Evolutionary conservation across 2,329 filamentous ascomycete species (phyloP).

Genomic region (Cucurbitaria berberidis): DNA sequence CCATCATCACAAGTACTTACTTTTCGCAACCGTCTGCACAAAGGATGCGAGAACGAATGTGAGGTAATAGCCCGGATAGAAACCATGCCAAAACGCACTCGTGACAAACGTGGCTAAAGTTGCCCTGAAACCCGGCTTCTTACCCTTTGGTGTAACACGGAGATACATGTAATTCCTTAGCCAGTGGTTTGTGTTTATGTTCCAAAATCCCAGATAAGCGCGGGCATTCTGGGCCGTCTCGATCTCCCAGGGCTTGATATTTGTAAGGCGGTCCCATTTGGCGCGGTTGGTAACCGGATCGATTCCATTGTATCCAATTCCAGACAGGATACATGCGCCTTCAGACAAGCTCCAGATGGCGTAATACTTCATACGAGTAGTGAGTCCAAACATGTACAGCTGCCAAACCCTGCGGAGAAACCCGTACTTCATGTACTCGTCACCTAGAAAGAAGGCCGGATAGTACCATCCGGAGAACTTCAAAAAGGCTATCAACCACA

Average conservation of each 20-base stretch:
- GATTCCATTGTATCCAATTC: conserved; percentile 92
- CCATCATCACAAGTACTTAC: conserved; percentile 60
- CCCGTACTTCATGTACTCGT: conserved; percentile 69
- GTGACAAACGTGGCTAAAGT: conserved; percentile 93
- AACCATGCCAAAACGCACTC: conserved; percentile 97
- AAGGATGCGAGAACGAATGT: conserved; percentile 89
- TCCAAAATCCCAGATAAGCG: conserved; percentile 90
- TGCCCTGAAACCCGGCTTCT: conserved; percentile 94
- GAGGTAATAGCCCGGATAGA: conserved; percentile 95
- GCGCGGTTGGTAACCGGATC: conserved; percentile 84
- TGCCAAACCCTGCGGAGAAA: conserved; percentile 77
- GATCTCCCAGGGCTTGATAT: conserved; percentile 84
- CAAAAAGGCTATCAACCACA: conserved; percentile 82
- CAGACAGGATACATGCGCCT: conserved; percentile 90
- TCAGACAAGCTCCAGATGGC: conserved; percentile 94
- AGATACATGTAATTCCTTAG: conserved; percentile 94
- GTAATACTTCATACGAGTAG: conserved; percentile 90
- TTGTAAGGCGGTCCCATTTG: conserved; percentile 87
- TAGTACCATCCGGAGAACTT: conserved; percentile 73
- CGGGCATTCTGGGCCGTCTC: conserved; percentile 94
- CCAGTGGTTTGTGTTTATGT: conserved; percentile 99
- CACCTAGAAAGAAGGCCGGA: conserved; percentile 66
- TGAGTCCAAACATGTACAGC: conserved; percentile 83
- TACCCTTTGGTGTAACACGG: conserved; percentile 90
- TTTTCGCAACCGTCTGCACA: conserved; percentile 91